Percentiles rank a stretch among this genome's conserved stretches.
Evolutionary conservation across 257 asterid species (phyloP).

Genomic region (Linderniella brevidens): DNA sequence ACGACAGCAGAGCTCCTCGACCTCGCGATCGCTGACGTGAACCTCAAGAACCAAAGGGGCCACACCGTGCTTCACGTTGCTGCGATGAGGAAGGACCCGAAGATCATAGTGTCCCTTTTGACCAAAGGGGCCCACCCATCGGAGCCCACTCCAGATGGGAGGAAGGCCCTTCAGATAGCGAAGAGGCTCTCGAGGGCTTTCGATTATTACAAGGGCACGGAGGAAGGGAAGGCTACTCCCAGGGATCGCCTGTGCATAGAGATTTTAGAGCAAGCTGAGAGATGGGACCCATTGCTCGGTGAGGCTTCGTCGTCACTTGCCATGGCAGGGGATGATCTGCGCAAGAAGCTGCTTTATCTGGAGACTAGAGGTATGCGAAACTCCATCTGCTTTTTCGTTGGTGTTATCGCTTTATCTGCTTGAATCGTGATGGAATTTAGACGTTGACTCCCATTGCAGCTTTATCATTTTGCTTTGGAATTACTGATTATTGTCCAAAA

Average conservation of each 20-base stretch:
- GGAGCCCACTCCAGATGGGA: constrained; percentile 81
- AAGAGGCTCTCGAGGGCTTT: constrained; percentile 73
- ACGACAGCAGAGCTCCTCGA: constrained; percentile 88
- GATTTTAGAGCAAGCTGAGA: constrained; percentile 92
- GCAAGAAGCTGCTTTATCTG: constrained; percentile 66
- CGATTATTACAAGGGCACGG: constrained; percentile 39
- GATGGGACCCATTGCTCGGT: constrained; percentile 73
- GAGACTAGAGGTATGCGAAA: constrained; percentile 68
- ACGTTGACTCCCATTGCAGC: no score
- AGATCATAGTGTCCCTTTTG: constrained; percentile 70
- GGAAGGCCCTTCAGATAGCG: constrained; percentile 84
- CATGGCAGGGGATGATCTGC: constrained; percentile 88
- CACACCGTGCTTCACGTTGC: constrained; percentile 89
- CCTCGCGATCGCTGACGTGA: constrained; percentile 75
- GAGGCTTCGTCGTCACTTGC: constrained; percentile 96
- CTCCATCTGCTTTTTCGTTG: not conserved
- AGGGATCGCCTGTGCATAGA: constrained; percentile 82
- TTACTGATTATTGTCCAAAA: no score
- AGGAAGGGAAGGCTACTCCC: constrained; percentile 71
- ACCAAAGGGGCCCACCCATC: constrained; percentile 92
- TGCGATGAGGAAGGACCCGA: constrained; percentile 91
- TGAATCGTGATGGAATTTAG: not conserved
- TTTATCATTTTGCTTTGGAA: no score
- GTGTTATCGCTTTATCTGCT: not conserved
- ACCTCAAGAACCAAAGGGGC: constrained; percentile 69